phyloP scores from a whole-genome alignment of 768 basidiomycete species.

The Hortiboletus campestris region DNA sequence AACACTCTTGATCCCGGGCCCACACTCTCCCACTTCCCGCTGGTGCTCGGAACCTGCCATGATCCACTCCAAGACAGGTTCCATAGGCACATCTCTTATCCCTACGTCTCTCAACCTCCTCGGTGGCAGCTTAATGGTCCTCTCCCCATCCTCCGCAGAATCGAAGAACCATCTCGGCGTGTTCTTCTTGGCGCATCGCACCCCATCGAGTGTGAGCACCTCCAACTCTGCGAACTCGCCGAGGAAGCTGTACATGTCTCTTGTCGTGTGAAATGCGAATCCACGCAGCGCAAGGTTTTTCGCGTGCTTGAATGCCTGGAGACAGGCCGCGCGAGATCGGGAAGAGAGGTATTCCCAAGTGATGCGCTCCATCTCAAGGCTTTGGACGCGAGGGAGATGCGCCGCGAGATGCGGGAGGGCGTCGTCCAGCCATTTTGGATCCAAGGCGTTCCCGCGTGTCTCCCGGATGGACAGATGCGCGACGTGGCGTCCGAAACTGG shows the following conservation, averaged over 20 bases:
- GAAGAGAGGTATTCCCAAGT: conserved; percentile 35
- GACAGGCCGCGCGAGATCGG: conserved; percentile 24
- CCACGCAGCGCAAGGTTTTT: conserved; percentile 22
- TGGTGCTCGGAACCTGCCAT: conserved; percentile 17
- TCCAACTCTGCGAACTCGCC: conserved; percentile 29
- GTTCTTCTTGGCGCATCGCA: conserved; percentile 24
- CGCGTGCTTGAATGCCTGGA: conserved; percentile 22
- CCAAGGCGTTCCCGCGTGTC: conserved; percentile 32
- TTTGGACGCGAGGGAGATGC: conserved; percentile 21
- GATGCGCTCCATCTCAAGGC: conserved; percentile 29
- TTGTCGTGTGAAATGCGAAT: conserved; percentile 26
- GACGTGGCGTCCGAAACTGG: conserved; percentile 59
- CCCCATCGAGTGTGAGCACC: conserved; percentile 28
- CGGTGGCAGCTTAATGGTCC: conserved; percentile 15
- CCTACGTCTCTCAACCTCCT: conserved; percentile 25
- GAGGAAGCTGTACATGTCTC: conserved; percentile 29
- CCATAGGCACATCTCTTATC: conserved; percentile 22
- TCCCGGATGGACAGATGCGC: conserved; percentile 26
- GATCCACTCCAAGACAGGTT: conserved; percentile 31
- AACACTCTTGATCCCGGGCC: conserved; percentile 18
- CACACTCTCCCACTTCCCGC: conserved; percentile 4
- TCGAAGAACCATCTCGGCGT: conserved; percentile 12
- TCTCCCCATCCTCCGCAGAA: conserved; percentile 5
- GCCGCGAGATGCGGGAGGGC: conserved; percentile 24
- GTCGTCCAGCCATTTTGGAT: conserved; percentile 34